A percentile compares a stretch with the other conserved stretches of the same genome.
Evolutionary conservation across 331 rosid genomes (phyloP).

Genomic region (Dryas integrifolia): DNA sequence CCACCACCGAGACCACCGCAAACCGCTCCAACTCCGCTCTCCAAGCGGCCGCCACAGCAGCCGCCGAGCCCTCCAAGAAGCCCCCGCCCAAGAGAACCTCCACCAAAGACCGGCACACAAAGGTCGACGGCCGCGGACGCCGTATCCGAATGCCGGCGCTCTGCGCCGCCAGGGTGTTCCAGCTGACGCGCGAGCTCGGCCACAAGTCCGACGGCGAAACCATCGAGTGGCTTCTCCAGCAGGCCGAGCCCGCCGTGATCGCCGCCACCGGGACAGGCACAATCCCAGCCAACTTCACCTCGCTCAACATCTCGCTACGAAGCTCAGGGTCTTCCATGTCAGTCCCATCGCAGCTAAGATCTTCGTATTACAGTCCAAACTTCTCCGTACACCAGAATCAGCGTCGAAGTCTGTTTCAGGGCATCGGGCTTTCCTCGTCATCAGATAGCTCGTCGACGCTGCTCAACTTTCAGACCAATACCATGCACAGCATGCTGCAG

Average conservation of each 20-base stretch:
- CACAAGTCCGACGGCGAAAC: conserved; percentile 99
- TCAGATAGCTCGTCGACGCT: conserved; percentile 48
- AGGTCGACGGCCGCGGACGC: conserved; percentile 96
- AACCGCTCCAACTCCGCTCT: conserved; percentile 35
- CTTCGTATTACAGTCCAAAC: conserved; percentile 86
- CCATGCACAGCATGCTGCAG: conserved; percentile 48
- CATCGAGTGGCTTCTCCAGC: conserved; percentile 97
- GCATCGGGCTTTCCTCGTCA: conserved; percentile 49
- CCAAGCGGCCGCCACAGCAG: conserved; percentile 7
- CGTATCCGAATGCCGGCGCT: conserved; percentile 98
- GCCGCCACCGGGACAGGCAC: conserved; percentile 99
- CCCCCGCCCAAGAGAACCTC: conserved; percentile 72
- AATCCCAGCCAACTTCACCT: conserved; percentile 94
- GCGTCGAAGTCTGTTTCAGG: conserved; percentile 50
- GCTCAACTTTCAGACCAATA: conserved; percentile 64
- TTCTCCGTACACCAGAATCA: conserved; percentile 57
- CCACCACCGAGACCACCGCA: conserved; percentile 33
- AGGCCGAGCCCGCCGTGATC: conserved; percentile 87
- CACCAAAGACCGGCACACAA: conserved; percentile 95
- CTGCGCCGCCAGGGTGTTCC: conserved; percentile 94
- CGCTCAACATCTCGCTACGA: conserved; percentile 77
- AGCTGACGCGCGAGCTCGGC: conserved; percentile 88
- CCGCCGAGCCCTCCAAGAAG: conserved; percentile 46
- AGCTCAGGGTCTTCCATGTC: conserved; percentile 98
- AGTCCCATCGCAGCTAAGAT: conserved; percentile 77